Conservation (phyloP, 495 filamentous ascomycete genomes). For the Peziza echinospora region DNA sequence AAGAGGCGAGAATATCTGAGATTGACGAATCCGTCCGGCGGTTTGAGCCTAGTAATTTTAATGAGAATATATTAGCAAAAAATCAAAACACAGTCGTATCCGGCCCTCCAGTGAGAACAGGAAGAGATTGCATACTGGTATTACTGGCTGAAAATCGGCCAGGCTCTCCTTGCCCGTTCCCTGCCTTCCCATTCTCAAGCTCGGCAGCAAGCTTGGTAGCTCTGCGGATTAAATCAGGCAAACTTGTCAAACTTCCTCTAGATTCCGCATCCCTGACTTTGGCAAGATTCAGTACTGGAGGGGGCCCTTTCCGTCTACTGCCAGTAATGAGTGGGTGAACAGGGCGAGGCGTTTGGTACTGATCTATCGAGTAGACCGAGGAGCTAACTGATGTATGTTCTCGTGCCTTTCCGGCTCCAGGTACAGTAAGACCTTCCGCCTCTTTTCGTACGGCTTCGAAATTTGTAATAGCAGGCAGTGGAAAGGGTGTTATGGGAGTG, state of each 20-base stretch:
- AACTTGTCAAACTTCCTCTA: slow-evolving; percentile 69
- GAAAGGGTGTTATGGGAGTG: slow-evolving; percentile 1
- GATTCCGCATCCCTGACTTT: slow-evolving; percentile 58
- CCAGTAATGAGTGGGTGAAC: slow-evolving; percentile 26
- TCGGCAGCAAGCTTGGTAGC: slow-evolving; percentile 74
- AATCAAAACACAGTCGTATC: no score
- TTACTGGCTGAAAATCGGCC: neutral
- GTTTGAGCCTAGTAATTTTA: neutral
- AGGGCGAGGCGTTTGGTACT: slow-evolving; percentile 12
- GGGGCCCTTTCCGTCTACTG: slow-evolving; percentile 17
- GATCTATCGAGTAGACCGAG: neutral
- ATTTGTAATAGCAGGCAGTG: slow-evolving; percentile 1
- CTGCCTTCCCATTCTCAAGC: slow-evolving; percentile 48
- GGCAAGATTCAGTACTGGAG: slow-evolving; percentile 52
- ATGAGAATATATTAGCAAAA: neutral
- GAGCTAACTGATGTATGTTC: neutral
- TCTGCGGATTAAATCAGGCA: slow-evolving; percentile 73
- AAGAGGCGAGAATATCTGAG: slow-evolving; percentile 78
- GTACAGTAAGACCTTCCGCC: slow-evolving; percentile 14
- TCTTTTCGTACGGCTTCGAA: slow-evolving; percentile 20
- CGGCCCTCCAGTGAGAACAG: no score
- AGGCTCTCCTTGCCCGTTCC: neutral
- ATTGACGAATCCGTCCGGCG: slow-evolving; percentile 27
- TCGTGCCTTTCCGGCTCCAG: neutral
- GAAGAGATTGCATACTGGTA: neutral